Evolutionary conservation across 1,284 basidiomycete genomes (phyloP), one percentile per base, ranked within the genome.

Genomic region (Exobasidium cylindrosporum): DNA sequence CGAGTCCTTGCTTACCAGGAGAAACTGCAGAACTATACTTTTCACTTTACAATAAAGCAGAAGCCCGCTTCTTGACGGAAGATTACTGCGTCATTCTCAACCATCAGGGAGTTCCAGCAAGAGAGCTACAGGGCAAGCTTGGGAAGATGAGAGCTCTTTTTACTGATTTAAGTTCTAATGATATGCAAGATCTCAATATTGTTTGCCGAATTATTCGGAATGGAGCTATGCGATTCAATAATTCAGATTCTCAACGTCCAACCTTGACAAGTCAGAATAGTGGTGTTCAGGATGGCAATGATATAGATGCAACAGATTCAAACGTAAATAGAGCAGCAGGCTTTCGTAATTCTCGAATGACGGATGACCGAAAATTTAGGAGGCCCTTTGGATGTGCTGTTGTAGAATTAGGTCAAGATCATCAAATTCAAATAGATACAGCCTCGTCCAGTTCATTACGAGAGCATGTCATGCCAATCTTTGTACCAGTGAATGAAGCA

Each of bases 311-410:
- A 11, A 58, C 54, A n/a, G 53, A 59, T 11, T 10, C 21, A 40
- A 2, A 57, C 13, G 17, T 43, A 3, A 43, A 24, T 30, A 10
- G 47, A 7, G 29, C 46, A 26, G 32, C 65, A 2, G 67, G 62
- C 1, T 68, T 64, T 60, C 65, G 69, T 2, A 14, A 61, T 1
- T 65, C 63, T 24, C 64, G 72, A 10, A 75, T 76, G 73, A 60
- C 64, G 4, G 60, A 63, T 11, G 69, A 71, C 7, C 70, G 70
- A 58, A 76, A 66, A 50, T 89, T 90, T 73, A 85, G 95, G 50
- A 83, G 94, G 57, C 94, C 95, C 0, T 92, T 97, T 74, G 95
- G 93, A 13, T 97, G 92, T 76, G 94, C 94, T 0, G 89, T 95
- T 3, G 82, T 97, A 57, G 91, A 95, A 73, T 83, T 97, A 43